phyloP scores from a whole-genome alignment of 1,139 yeast species.

The Pichia sp. region DNA sequence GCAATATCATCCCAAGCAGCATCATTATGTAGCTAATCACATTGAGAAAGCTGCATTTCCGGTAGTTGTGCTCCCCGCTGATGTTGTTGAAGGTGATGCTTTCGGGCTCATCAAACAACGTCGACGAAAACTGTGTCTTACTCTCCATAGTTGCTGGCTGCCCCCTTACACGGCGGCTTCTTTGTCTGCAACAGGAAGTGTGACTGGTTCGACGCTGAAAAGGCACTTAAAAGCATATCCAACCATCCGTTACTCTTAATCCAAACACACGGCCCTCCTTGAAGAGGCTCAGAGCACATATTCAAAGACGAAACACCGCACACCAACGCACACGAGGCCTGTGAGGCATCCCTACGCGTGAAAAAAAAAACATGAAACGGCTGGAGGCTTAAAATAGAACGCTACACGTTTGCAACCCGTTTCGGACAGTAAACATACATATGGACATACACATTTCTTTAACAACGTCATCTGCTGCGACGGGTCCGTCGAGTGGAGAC shows the following conservation, averaged over 20 bases:
- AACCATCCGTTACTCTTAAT: too few relatives aligned
- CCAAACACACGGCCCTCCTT: neutral
- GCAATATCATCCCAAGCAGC: slow-evolving; percentile 49
- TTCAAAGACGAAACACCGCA: neutral
- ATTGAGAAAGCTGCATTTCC: slow-evolving; percentile 50
- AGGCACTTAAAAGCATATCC: too few relatives aligned
- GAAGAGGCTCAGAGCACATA: neutral
- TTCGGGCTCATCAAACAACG: slow-evolving; percentile 20
- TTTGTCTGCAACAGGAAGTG: neutral
- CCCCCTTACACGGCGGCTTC: neutral
- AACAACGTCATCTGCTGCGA: slow-evolving; percentile 6
- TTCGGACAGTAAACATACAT: too few relatives aligned
- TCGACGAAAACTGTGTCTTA: slow-evolving; percentile 1
- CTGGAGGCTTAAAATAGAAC: too few relatives aligned
- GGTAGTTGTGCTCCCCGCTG: slow-evolving; percentile 45
- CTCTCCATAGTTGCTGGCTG: neutral
- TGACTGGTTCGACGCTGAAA: neutral
- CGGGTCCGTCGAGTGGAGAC: slow-evolving; percentile 12
- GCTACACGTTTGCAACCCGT: too few relatives aligned
- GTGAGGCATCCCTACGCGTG: neutral
- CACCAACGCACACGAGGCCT: too few relatives aligned
- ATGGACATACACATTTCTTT: too few relatives aligned
- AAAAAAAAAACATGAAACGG: neutral
- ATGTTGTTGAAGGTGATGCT: slow-evolving; percentile 32
- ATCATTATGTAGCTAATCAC: slow-evolving; percentile 49